A percentile compares a stretch with the other conserved stretches of the same genome.
Conservation (phyloP, 257 asterid species). For the Nemophila menziesii region DNA sequence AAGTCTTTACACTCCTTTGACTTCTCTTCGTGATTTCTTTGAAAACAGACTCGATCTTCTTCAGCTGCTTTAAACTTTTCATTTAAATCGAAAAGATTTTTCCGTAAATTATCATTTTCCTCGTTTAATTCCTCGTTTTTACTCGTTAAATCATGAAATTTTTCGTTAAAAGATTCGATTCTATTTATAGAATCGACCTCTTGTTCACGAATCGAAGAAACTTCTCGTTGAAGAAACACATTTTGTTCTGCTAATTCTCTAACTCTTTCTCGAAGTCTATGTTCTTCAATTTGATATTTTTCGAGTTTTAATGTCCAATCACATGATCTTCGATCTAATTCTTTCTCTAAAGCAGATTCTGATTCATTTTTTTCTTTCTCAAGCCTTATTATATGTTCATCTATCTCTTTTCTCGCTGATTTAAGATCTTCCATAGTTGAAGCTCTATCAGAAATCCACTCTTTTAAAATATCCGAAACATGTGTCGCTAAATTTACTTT, state of each 20-base stretch:
- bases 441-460: slow-evolving; percentile 74
- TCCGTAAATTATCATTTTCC: slow-evolving; percentile 44
- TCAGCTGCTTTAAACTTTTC: slow-evolving; percentile 54
- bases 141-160: slow-evolving; percentile 39
- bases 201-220: slow-evolving; percentile 56
- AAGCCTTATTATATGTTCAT: slow-evolving; percentile 39
- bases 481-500: slow-evolving; percentile 65
- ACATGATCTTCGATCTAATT: slow-evolving; percentile 78
- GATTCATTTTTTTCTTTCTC: slow-evolving; percentile 76
- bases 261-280: slow-evolving; percentile 88
- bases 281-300: slow-evolving; percentile 79
- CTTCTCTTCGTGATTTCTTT: slow-evolving; percentile 66
- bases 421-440: slow-evolving; percentile 49
- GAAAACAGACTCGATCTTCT: slow-evolving; percentile 54
- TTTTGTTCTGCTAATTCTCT: slow-evolving; percentile 95
- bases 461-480: slow-evolving; percentile 43
- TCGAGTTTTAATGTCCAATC: slow-evolving; percentile 89
- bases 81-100: slow-evolving; percentile 41
- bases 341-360: slow-evolving; percentile 73
- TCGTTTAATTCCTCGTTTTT: slow-evolving; percentile 42
- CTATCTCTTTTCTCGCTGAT: slow-evolving; percentile 35
- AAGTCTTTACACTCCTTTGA: slow-evolving; percentile 69
- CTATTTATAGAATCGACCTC: slow-evolving; percentile 40
- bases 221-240: slow-evolving; percentile 83
- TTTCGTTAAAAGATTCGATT: slow-evolving; percentile 43